A percentile compares a stretch with the other conserved stretches of the same genome.
Evolutionary conservation across 768 basidiomycete genomes (phyloP).

Genomic region (Boletus sensibilis): DNA sequence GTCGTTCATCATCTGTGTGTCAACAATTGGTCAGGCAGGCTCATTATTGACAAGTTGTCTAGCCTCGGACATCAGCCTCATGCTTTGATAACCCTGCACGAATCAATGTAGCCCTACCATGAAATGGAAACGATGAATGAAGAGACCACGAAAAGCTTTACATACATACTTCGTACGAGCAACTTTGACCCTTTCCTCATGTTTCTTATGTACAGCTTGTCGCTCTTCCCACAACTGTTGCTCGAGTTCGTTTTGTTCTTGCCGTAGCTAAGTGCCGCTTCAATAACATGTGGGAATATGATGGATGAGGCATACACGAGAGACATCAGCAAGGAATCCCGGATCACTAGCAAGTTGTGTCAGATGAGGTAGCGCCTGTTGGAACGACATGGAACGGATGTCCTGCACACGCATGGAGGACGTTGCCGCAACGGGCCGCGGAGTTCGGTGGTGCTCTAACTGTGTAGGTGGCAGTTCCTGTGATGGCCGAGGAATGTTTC

Average conservation of each 20-base stretch:
- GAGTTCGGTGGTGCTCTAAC: slow-evolving; percentile 14
- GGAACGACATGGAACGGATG: slow-evolving; percentile 55
- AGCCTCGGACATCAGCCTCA: slow-evolving; percentile 44
- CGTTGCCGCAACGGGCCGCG: slow-evolving; percentile 7
- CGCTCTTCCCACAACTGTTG: slow-evolving; percentile 68
- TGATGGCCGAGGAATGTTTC: slow-evolving; percentile 8
- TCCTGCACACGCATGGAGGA: slow-evolving; percentile 31
- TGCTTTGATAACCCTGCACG: slow-evolving; percentile 64
- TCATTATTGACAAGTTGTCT: slow-evolving; percentile 2
- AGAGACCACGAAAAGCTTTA: background rate
- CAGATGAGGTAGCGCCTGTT: slow-evolving; percentile 67
- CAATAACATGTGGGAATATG: slow-evolving; percentile 6
- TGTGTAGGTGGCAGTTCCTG: slow-evolving; percentile 14
- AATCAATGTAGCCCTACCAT: slow-evolving; percentile 61
- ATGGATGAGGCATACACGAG: slow-evolving; percentile 43
- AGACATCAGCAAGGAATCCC: slow-evolving; percentile 47
- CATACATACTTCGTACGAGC: slow-evolving; percentile 60
- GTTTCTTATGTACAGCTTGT: slow-evolving; percentile 55
- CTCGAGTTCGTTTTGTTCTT: slow-evolving; percentile 71
- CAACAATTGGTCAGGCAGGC: slow-evolving; percentile 16
- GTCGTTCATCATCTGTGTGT: slow-evolving; percentile 58
- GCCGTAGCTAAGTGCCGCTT: slow-evolving; percentile 51
- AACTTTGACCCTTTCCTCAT: slow-evolving; percentile 69
- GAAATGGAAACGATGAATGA: slow-evolving; percentile 2
- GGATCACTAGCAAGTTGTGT: slow-evolving; percentile 57